phyloP scores from a whole-genome alignment of 768 basidiomycete genomes.

The Lentinula edodes region DNA sequence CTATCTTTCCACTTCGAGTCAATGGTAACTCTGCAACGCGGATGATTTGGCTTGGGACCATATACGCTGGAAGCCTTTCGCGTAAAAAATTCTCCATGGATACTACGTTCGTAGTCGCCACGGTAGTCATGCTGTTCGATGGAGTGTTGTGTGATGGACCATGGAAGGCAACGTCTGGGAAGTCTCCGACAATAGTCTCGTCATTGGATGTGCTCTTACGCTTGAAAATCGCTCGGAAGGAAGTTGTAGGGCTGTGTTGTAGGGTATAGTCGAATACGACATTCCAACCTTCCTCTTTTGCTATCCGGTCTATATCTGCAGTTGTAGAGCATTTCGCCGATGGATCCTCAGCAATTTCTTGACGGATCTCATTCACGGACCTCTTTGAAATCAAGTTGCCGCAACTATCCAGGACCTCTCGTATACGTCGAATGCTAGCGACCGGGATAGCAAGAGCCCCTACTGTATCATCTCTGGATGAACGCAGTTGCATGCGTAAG shows the following conservation, averaged over 20 bases:
- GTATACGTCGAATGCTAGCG: neutral
- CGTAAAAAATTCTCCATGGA: neutral
- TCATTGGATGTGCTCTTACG: neutral
- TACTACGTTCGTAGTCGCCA: neutral
- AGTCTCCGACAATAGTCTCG: neutral
- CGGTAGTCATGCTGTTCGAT: neutral
- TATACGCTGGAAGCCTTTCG: neutral
- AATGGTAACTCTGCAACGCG: neutral
- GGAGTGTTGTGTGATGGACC: neutral
- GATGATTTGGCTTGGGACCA: neutral
- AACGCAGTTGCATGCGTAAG: neutral
- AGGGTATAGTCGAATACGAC: neutral
- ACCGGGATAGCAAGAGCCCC: neutral
- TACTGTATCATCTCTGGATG: neutral
- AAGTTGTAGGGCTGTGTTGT: neutral
- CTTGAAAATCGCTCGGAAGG: neutral
- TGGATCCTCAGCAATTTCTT: neutral
- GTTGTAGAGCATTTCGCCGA: neutral
- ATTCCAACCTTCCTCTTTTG: neutral
- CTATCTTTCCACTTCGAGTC: neutral
- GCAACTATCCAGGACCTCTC: neutral
- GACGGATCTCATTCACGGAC: neutral
- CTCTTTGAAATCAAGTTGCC: neutral
- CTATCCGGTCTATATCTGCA: neutral
- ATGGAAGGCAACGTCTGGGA: neutral